phyloP scores from a whole-genome alignment of 2,329 filamentous ascomycete genomes.

The Piedraia hortae region DNA sequence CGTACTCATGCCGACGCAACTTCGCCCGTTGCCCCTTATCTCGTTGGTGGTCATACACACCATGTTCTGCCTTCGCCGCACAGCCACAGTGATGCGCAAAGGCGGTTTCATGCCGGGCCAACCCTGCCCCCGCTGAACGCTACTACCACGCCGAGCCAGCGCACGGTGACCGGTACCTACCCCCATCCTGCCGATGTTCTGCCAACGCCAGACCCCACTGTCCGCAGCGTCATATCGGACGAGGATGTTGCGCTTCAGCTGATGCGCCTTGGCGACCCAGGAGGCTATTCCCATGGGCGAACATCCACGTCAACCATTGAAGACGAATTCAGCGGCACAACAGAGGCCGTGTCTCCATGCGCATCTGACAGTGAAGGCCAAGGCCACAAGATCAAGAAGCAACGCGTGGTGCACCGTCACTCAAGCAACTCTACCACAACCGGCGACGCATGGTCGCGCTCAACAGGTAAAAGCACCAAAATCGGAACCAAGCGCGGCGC shows the following conservation, averaged over 20 bases:
- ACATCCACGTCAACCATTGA: constrained; percentile 83
- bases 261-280: constrained; percentile 83
- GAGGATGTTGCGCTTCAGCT: constrained; percentile 93
- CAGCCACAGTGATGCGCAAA: constrained; percentile 26
- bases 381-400: constrained; percentile 13
- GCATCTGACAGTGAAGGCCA: constrained; percentile 28
- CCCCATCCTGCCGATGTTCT: constrained; percentile 31
- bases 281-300: constrained; percentile 75
- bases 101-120: constrained; percentile 6
- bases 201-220: constrained; percentile 87
- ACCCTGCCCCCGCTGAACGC: constrained; percentile 2
- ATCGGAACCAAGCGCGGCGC: constrained; percentile 17
- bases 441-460: constrained; percentile 22
- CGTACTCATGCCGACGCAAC: constrained; percentile 44
- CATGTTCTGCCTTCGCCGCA: constrained; percentile 63
- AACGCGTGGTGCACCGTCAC: constrained; percentile 18
- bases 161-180: constrained; percentile 9
- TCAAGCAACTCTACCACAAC: constrained; percentile 29
- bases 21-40: constrained; percentile 47
- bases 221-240: constrained; percentile 88
- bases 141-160: constrained; percentile 4
- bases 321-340: constrained; percentile 73
- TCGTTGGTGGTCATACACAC: constrained; percentile 56
- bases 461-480: constrained; percentile 15
- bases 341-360: constrained; percentile 60